Evolutionary conservation across 192 early-diverging fungal genomes (phyloP), one percentile per base, ranked within the genome.

Genomic region (Spizellomyces sp.): DNA sequence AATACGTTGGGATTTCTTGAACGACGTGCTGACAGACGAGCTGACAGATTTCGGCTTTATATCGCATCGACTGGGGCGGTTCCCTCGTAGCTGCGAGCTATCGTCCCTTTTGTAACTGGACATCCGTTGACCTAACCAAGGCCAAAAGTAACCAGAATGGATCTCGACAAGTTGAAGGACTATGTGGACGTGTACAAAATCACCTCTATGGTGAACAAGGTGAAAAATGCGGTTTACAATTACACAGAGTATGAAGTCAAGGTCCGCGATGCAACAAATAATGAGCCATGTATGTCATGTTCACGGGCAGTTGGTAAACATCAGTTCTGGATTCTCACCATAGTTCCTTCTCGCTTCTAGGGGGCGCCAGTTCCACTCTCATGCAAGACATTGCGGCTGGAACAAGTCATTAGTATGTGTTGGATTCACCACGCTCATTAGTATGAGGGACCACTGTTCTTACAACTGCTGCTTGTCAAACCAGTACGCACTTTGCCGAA

Each of bases 331-430:
- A 55, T 55, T 55, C 15, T 55, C 19, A 14, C n/a, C 27, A 36
- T 36, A 36, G 27, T 36, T 3, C 27, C 27, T 36, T 36, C 27
- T 22, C 41, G 48, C 15, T 9, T 41, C 8, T 55, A 81, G 71
- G 85, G 95, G 95, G 95, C 36, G 94, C 96, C n/a, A 90, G 91
- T 10, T 91, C 92, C 56, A 95, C 95, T 9, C 79, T 95, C 19
- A 96, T 96, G 92, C 86, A 90, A 65, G 96, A 99, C 62, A 92
- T 99, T 77, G 93, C 95, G n/a, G 85, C 91, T 65, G 93, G 86
- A 12, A 95, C 96, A 6, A 81, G 87, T 73, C 89, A 91, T 81
- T 90, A 89, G 91, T 92, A 84, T 71, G 87, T 65, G 22, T 47
- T 46, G 41, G 22, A 45, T 12, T 9, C 27, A 36, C 27, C 27